Base-by-base conservation (phyloP, 192 early-diverging fungal species). In the Kappamyces sp. region DNA sequence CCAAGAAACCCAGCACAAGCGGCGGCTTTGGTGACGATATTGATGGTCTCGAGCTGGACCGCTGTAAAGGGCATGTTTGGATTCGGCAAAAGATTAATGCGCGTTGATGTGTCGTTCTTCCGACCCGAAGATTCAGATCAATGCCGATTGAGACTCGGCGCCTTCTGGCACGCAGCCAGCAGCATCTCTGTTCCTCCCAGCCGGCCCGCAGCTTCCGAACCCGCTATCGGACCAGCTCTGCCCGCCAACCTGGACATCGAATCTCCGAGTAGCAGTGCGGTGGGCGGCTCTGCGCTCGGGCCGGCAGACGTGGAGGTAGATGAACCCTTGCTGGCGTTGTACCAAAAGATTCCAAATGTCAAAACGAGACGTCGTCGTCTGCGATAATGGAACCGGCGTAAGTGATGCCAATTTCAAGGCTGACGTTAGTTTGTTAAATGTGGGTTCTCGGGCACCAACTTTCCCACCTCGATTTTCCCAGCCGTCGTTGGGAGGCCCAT, bases 401-500 rank as follows among this genome's bases (percentile, higher is more conserved):
- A 31, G 70, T 54, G 57, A 43, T 22, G 59, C 15, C 29, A 14
- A 8, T 12, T 12, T 4, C 49, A 35, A 39, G 7, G 35, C 34
- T 53, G 40, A 49, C 31, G 0, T 29, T 38, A 91, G 85, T 99
- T 99, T 79, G 94, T 95, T 64, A 99, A 99, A 64, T 88, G 87
- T 72, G 96, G 96, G 38, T 98, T 86, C 66, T 88, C 91, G 35
- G 93, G 93, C 43, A 87, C 86, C 60, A 91, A 99, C 75, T 99
- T 99, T 66, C 96, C 96, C 7, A 82, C 87, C 51, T 74, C 90
- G 67, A 91, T 93, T 38, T 99, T 96, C 68, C 94, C 94, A 39
- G 93, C 94, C 31, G 88, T 99, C 3, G 93, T 99, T n/a, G 96
- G 96, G 33, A 80, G 96, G 33, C 96, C 96, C 51, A 99, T 96